Conservation (phyloP, 768 basidiomycete species). For the Leccinellum luteum region DNA sequence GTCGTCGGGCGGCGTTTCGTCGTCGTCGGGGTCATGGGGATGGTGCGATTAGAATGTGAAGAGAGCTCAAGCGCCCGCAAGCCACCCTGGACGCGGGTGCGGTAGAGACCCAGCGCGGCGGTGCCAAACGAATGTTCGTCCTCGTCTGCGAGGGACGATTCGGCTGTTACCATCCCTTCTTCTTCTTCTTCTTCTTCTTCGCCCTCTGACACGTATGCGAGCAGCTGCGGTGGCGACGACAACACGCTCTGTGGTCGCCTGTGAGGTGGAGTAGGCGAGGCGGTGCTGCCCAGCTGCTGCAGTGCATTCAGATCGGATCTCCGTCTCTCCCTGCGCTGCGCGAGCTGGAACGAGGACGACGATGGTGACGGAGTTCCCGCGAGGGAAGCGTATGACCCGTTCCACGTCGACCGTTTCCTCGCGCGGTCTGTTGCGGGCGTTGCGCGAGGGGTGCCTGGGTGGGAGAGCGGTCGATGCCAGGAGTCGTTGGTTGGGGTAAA, state of each 20-base stretch:
- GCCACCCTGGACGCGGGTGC: slow-evolving; percentile 49
- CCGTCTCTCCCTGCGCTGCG: slow-evolving; percentile 49
- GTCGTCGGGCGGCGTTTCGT: slow-evolving; percentile 24
- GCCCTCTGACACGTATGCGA: slow-evolving; percentile 39
- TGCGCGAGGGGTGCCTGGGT: slow-evolving; percentile 29
- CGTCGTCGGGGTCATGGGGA: slow-evolving; percentile 7
- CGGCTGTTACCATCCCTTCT: slow-evolving; percentile 21
- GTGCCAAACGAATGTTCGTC: slow-evolving; percentile 51
- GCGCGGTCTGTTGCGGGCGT: slow-evolving; percentile 22
- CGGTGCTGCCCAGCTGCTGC: slow-evolving; percentile 26
- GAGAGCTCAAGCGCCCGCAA: slow-evolving; percentile 45
- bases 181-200: slow-evolving; percentile 31
- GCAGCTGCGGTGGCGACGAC: slow-evolving; percentile 29
- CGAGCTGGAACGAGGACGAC: slow-evolving; percentile 28
- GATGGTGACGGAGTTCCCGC: slow-evolving; percentile 42
- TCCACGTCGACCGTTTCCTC: slow-evolving; percentile 74
- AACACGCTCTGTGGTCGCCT: slow-evolving; percentile 42
- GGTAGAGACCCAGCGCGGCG: slow-evolving; percentile 59
- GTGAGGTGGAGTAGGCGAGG: slow-evolving; percentile 23
- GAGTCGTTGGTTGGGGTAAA: slow-evolving; percentile 27
- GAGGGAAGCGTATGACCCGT: slow-evolving; percentile 57
- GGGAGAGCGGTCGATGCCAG: slow-evolving; percentile 43
- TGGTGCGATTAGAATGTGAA: slow-evolving; percentile 18
- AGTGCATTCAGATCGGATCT: slow-evolving; percentile 53
- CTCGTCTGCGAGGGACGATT: slow-evolving; percentile 20